Percentiles rank a stretch among this genome's conserved stretches.
Conservation (phyloP, 2,329 filamentous ascomycete species). For the Leptographium procerum region DNA sequence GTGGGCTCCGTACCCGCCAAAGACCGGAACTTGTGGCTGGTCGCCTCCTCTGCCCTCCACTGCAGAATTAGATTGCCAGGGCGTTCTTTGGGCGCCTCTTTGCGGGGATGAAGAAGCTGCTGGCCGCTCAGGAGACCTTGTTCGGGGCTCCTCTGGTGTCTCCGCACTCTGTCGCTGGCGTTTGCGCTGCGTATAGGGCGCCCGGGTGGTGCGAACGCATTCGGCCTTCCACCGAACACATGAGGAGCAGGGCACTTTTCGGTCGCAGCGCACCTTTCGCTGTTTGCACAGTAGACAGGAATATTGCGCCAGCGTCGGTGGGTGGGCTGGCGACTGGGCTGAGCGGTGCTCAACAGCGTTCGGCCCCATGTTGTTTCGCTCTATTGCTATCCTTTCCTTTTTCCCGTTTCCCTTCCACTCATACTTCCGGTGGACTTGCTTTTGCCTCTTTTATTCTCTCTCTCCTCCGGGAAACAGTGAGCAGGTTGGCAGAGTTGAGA, state of each 20-base stretch:
- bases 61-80: too few relatives aligned
- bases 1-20: neutral
- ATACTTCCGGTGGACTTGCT: too few relatives aligned
- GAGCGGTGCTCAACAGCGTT: neutral
- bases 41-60: neutral
- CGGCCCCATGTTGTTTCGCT: too few relatives aligned
- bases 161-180: slow-evolving; percentile 21
- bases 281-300: slow-evolving; percentile 42
- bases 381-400: neutral
- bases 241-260: slow-evolving; percentile 30
- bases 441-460: too few relatives aligned
- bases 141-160: neutral
- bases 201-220: slow-evolving; percentile 21
- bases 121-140: neutral
- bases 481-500: too few relatives aligned
- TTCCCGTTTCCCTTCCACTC: too few relatives aligned
- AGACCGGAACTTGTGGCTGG: neutral
- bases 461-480: too few relatives aligned
- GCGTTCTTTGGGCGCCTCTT: too few relatives aligned
- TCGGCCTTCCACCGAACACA: slow-evolving; percentile 25
- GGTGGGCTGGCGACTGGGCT: neutral
- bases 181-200: slow-evolving; percentile 34
- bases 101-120: too few relatives aligned
- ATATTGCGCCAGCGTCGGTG: slow-evolving; percentile 14
- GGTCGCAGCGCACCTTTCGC: slow-evolving; percentile 37